Evolutionary conservation across 441 rosid species (phyloP), one percentile per base, ranked within the genome.

Genomic region (Kokia cookei): DNA sequence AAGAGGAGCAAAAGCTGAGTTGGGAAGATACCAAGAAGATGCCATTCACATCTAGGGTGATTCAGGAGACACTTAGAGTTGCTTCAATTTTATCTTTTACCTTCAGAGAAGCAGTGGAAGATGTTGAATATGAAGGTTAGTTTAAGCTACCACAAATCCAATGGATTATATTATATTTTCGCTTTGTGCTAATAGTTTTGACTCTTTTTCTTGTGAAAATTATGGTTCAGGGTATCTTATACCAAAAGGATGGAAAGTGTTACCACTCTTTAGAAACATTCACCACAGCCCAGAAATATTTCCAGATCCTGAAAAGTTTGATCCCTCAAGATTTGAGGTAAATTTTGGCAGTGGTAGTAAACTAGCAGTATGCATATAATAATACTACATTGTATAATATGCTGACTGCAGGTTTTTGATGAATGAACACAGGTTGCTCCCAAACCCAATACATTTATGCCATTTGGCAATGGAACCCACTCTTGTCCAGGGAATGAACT

Each of bases 201-300:
- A 22, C 58, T 5, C 7, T 35, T 59, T 50, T 50, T 5, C 7
- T 50, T 15, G 12, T 45, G 48, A 32, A 50, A 50, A 50, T 15
- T 15, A 4, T 27, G 35, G 58, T 66, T 29, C 89, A 94, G 97
- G 99, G 11, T 94, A 88, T 71, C 84, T 94, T 24, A 94, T 94
- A 60, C 99, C 97, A 2, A 94, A 91, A 86, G 98, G 98, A 42
- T 94, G 98, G 98, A 94, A 94, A 86, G 97, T 92, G 15, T 72
- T 94, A 60, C 99, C 99, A 11, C 93, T 94, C 66, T 94, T 94
- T 80, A 90, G 99, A 84, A 94, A 87, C 80, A 93, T 94, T 78
- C 99, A 94, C 79, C 99, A 92, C 79, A 90, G 74, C 82, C 88
- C 96, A 14, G 94, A 90, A 57, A 84, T 83, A 45, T 94, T 89